These are phyloP conservation scores for Talaromyces sp. DNA, from an alignment of 2,329 filamentous ascomycete species.

Conservation along the genomic window DNA sequence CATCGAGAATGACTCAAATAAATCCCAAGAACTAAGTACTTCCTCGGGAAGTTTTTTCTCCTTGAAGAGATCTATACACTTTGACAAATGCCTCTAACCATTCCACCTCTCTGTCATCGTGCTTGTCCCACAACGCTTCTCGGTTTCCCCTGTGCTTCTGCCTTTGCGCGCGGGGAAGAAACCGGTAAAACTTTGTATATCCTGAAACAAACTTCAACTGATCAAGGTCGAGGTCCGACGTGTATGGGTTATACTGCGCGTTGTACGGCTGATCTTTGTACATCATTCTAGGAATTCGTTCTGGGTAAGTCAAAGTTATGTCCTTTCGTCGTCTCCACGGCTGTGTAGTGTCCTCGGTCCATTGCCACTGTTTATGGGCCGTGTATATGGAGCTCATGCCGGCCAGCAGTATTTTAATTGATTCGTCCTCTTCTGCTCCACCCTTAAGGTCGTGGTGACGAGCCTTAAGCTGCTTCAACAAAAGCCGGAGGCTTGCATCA, in stretches of 20 bases:
- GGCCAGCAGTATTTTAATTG: not conserved
- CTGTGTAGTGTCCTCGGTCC: not conserved
- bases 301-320: not conserved
- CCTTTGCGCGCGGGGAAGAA: not conserved
- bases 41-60: not conserved
- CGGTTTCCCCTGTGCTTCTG: not conserved
- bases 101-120: slow-evolving; percentile 15
- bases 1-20: not conserved
- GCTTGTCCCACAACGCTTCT: slow-evolving; percentile 4
- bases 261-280: not conserved
- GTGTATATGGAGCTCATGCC: not conserved
- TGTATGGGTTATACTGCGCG: not conserved
- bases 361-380: not conserved
- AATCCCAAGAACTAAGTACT: not conserved
- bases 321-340: not conserved
- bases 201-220: not conserved
- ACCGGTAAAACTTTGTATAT: slow-evolving; percentile 2
- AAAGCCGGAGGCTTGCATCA: slow-evolving; percentile 1
- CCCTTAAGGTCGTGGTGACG: not conserved
- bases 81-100: slow-evolving; percentile 16
- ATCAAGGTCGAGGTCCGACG: not conserved
- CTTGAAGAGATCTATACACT: slow-evolving; percentile 8
- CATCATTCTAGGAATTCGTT: not conserved
- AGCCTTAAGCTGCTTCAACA: not conserved
- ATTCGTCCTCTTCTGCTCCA: not conserved